A percentile compares a stretch with the other conserved stretches of the same genome.
Evolutionary conservation across 495 filamentous ascomycete genomes (phyloP).

Genomic region (Talaromyces trachyspermus): DNA sequence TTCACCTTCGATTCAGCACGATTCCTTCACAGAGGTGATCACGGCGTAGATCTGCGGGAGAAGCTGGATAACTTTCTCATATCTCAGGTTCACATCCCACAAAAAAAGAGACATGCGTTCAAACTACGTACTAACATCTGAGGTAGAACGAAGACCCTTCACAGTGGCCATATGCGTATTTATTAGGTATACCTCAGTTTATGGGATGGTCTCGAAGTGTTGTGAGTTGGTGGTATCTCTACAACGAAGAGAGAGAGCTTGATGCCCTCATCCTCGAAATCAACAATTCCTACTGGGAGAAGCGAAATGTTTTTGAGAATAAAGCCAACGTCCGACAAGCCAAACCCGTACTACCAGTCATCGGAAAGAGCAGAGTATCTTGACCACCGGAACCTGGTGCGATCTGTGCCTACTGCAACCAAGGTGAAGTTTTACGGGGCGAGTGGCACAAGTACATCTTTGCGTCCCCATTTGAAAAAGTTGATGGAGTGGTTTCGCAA

Average conservation of each 20-base stretch:
- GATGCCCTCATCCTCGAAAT: slow-evolving; percentile 66
- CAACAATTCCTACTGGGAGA: slow-evolving; percentile 72
- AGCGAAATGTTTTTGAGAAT: slow-evolving; percentile 33
- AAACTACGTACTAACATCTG: neutral
- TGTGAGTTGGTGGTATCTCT: slow-evolving; percentile 77
- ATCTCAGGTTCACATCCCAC: slow-evolving; percentile 9
- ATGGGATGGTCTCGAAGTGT: slow-evolving; percentile 69
- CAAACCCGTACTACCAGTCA: neutral
- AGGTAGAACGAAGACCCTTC: slow-evolving; percentile 11
- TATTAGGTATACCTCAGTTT: slow-evolving; percentile 61
- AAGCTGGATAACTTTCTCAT: slow-evolving; percentile 14
- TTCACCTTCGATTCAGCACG: slow-evolving; percentile 14
- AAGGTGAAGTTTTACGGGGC: slow-evolving; percentile 12
- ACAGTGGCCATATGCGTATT: slow-evolving; percentile 51
- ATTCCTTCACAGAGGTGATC: slow-evolving; percentile 13
- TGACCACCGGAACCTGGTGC: neutral
- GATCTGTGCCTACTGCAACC: slow-evolving; percentile 11
- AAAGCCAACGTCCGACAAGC: neutral
- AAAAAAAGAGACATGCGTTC: neutral
- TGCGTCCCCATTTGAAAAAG: slow-evolving; percentile 19
- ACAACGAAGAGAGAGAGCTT: slow-evolving; percentile 49
- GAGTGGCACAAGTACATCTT: slow-evolving; percentile 16
- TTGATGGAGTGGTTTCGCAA: slow-evolving; percentile 10
- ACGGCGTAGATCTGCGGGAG: slow-evolving; percentile 9
- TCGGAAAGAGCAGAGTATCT: neutral